A percentile compares a stretch with the other conserved stretches of the same genome.
Conservation (phyloP, 2,329 filamentous ascomycete genomes). For the Diaporthe ampelina region DNA sequence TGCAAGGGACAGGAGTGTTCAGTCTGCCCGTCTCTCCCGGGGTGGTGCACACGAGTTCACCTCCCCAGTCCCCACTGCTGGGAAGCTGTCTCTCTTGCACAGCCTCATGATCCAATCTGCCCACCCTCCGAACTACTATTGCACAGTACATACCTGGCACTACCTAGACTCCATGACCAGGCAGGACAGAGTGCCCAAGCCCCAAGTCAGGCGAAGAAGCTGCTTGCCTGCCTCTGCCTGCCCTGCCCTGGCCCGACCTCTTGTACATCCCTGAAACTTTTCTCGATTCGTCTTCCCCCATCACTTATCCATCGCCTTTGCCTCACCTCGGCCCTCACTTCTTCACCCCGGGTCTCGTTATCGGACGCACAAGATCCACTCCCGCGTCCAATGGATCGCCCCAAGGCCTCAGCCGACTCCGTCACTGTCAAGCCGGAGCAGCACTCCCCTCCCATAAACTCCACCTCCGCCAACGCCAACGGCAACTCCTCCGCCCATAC, state of each 20-base stretch:
- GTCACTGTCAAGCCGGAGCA: conserved; percentile 40
- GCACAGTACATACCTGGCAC: too few relatives aligned
- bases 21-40: neutral
- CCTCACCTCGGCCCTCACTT: conserved; percentile 29
- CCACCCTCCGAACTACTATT: neutral
- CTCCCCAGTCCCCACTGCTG: neutral
- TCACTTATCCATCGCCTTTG: conserved; percentile 8
- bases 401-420: conserved; percentile 29
- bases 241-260: neutral
- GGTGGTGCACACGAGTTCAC: neutral
- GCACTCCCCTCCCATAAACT: neutral
- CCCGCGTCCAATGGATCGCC: conserved; percentile 36
- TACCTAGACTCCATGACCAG: conserved; percentile 25
- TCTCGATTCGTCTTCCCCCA: conserved; percentile 23
- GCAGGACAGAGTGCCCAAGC: neutral
- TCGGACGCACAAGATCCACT: conserved; percentile 23
- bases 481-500: neutral
- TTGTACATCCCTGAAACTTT: conserved; percentile 26
- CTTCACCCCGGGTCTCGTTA: conserved; percentile 24
- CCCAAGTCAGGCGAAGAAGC: conserved; percentile 14
- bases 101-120: conserved; percentile 16
- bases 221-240: neutral
- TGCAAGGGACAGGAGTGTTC: neutral
- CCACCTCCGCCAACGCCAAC: conserved; percentile 1
- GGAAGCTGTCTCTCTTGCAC: neutral